Conservation (phyloP, 208 protist species). For the Herpetomonas tarakana region DNA sequence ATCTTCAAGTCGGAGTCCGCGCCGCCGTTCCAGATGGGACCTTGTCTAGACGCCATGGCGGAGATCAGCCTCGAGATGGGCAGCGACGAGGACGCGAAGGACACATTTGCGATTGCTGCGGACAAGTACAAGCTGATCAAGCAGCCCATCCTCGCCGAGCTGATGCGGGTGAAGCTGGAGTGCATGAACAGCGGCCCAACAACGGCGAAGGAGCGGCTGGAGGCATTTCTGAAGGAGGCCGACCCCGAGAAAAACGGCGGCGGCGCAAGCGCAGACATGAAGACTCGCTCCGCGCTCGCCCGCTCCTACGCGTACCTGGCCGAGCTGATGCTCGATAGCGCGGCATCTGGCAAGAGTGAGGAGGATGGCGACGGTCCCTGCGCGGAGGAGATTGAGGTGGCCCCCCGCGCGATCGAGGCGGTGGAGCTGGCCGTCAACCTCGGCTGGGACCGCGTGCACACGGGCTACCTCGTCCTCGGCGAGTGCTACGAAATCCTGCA, state of each 20-base stretch:
- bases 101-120: slow-evolving; percentile 69
- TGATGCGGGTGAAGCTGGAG: slow-evolving; percentile 73
- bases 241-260: slow-evolving; percentile 37
- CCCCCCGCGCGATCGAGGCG: slow-evolving; percentile 40
- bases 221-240: slow-evolving; percentile 39
- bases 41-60: slow-evolving; percentile 77
- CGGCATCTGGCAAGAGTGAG: slow-evolving; percentile 6
- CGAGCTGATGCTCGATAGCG: slow-evolving; percentile 51
- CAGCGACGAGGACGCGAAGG: slow-evolving; percentile 73
- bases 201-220: slow-evolving; percentile 55
- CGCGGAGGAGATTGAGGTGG: slow-evolving; percentile 13
- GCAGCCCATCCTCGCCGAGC: slow-evolving; percentile 63
- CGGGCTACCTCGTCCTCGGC: slow-evolving; percentile 46
- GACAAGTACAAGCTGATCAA: slow-evolving; percentile 85
- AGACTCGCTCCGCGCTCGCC: slow-evolving; percentile 46
- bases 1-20: slow-evolving; percentile 86
- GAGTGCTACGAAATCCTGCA: slow-evolving; percentile 47
- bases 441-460: slow-evolving; percentile 77
- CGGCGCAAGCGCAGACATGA: slow-evolving; percentile 21
- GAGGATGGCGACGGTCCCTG: not conserved
- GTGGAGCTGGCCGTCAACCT: slow-evolving; percentile 40
- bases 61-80: slow-evolving; percentile 80
- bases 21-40: slow-evolving; percentile 80
- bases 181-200: slow-evolving; percentile 51
- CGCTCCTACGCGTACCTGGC: slow-evolving; percentile 72